Evolutionary conservation across 306 rosid species (phyloP), one percentile per base, ranked within the genome.

Genomic region (Cucurbita maxima): DNA sequence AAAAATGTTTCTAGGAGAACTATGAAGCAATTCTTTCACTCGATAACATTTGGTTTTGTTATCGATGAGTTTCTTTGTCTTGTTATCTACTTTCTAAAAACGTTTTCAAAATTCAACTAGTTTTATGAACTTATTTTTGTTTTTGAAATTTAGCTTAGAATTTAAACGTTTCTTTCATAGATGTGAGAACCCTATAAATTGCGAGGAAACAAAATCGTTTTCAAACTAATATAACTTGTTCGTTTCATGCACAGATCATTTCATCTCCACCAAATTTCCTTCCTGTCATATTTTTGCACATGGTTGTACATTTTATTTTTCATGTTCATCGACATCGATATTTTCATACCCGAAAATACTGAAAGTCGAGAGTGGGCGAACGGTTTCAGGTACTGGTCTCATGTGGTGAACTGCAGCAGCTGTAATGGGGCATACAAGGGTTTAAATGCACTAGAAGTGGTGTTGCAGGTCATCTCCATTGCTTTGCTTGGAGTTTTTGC

Each of bases 381-480:
- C 18, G 36, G 72, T 78, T 40, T 70, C 88, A 90, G 98, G 87
- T 94, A 94, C 78, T 75, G 89, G 92, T 78, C 87, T 18, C 98
- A 94, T 71, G 96, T 89, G 79, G 89, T 88, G 75, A 90, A 87
- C 79, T 94, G 98, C 84, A 47, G 77, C 74, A 94, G 98, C 76
- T 94, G 98, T 83, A 86, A 38, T 52, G 77, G 61, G 15, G 97
- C 92, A 10, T 77, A 90, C 55, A 91, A 89, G 82, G 83, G 87
- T 55, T 87, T 94, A 10, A 86, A 84, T 14, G 86, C 77, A 44
- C 87, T 82, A 3, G 92, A 94, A 84, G 92, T 90, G 44, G 71
- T 71, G 51, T 78, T 94, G 74, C 95, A 91, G 81, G 77, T 87
- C 12, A 22, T 79, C 79, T 80, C 95, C 6, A 78, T 94, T 68